Base-by-base conservation (phyloP, 805 yeast species). In the Yarrowia bubula region DNA sequence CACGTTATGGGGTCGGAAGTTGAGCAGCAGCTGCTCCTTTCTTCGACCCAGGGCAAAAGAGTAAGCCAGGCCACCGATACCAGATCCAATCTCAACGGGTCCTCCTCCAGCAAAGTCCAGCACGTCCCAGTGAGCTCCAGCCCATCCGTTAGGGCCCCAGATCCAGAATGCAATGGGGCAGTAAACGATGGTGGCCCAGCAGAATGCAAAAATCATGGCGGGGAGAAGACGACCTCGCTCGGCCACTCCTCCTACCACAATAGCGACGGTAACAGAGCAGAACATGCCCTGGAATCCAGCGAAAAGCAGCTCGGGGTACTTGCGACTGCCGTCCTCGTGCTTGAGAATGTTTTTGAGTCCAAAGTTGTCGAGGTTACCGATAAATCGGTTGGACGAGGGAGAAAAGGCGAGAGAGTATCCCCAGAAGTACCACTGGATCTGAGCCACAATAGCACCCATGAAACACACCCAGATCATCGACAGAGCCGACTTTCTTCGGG, bases 91-190 rank as follows among this genome's bases (percentile, higher is more conserved):
- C 75, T 93, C 98, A 32, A 93, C 97, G 0, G 98, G 96, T 0
- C 98, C 98, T 65, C 98, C 98, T 35, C 99, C 99, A 28, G 99
- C 99, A 75, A 90, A 93, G 75, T 93, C 99, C 61, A 93, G 80
- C 1, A 87, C 98, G 6, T 96, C 97, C 86, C 96, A 93, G 70
- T 85, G 81, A 69, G 82, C 82, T 15, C 74, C 75, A 41, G 97
- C 97, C 98, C 98, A 93, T 43, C 99, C 98, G 51, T 86, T 87
- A 0, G 89, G 73, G 65, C 91, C 88, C 98, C 98, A 93, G 65
- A 90, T 86, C 98, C 98, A 92, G 77, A 86, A 90, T 6, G 93
- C 93, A n/a, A 93, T 83, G 0, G 98, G 98, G 74, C 96, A 89
- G 77, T 93, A 93, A 13, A 92, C 98, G 5, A 90, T 71, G 1